Evolutionary conservation across 495 filamentous ascomycete species (phyloP), one percentile per base, ranked within the genome.

Genomic region (Tuber indicum): DNA sequence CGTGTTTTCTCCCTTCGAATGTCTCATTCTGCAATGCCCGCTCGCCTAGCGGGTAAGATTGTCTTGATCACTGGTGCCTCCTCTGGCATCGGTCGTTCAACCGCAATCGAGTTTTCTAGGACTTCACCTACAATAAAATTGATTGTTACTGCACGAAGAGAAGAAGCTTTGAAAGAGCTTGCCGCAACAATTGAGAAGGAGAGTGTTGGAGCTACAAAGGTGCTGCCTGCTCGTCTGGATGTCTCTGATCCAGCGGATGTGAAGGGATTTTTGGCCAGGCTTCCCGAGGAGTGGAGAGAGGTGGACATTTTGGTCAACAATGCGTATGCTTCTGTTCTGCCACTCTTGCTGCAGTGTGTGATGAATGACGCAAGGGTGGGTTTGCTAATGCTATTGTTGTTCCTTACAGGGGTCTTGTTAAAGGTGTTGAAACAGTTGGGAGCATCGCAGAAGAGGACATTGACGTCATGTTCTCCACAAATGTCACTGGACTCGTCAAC

Each of bases 281-380:
- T 98, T 81, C 94, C 94, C 0, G 89, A 90, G 74, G 96, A 94
- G 83, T 99, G 92, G 85, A 89, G 89, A 85, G 91, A 93, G 46
- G 92, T 98, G 76, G 90, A 98, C 86, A 88, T 99, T 16, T 84
- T 99, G 79, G 94, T 99, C 5, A 99, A 99, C 85, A 99, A 98
- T 89, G 96, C 96, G 94, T 97, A 85, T 84, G 92, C 88, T 70
- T 74, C 73, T 72, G 45, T 46, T 71, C 70, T 42, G 2, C 7
- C 23, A 71, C 5, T 44, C n/a, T 46, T 32, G 23, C 58, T 14
- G 5, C 14, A 17, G 14, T 17, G 26, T 62, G 52, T 32, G 3
- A 36, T 66, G 58, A 14, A 36, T 66, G 58, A 66, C 16, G 7
- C 32, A 8, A 16, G 12, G 58, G 26, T 16, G 14, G 14, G 26